phyloP scores from a whole-genome alignment of 139 green algal species.

The Klebsormidium nitens region DNA sequence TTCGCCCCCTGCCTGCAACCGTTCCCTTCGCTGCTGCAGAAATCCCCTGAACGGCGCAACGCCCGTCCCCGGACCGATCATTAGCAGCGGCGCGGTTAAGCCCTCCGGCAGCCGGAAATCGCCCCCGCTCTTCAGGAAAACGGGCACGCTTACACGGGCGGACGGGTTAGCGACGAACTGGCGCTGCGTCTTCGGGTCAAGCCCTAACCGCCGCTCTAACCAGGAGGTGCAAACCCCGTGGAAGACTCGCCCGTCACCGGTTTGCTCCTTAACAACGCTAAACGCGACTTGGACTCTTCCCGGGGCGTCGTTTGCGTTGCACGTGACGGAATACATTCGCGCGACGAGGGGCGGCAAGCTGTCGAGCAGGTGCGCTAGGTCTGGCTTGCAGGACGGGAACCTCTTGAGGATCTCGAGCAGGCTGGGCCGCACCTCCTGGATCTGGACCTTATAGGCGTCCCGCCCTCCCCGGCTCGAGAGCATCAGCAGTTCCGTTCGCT shows the following conservation, averaged over 20 bases:
- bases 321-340: constrained; percentile 84
- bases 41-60: constrained; percentile 74
- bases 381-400: constrained; percentile 68
- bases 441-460: constrained; percentile 48
- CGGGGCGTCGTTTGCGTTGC: background rate
- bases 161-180: no score
- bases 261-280: constrained; percentile 33
- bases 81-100: constrained; percentile 61
- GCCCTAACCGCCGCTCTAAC: constrained; percentile 9
- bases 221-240: constrained; percentile 31
- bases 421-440: constrained; percentile 41
- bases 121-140: constrained; percentile 43
- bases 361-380: constrained; percentile 51
- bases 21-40: constrained; percentile 54
- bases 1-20: constrained; percentile 5
- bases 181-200: no score
- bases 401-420: constrained; percentile 74
- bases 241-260: constrained; percentile 1
- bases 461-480: constrained; percentile 52
- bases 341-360: constrained; percentile 21
- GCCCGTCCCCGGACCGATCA: constrained; percentile 86
- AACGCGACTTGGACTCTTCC: constrained; percentile 60
- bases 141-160: no score
- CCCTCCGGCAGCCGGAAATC: constrained; percentile 58
- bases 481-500: constrained; percentile 60